Percentiles rank a stretch among this genome's conserved stretches.
Conservation (phyloP, 1,284 basidiomycete species). For the Termitomyces sp. region DNA sequence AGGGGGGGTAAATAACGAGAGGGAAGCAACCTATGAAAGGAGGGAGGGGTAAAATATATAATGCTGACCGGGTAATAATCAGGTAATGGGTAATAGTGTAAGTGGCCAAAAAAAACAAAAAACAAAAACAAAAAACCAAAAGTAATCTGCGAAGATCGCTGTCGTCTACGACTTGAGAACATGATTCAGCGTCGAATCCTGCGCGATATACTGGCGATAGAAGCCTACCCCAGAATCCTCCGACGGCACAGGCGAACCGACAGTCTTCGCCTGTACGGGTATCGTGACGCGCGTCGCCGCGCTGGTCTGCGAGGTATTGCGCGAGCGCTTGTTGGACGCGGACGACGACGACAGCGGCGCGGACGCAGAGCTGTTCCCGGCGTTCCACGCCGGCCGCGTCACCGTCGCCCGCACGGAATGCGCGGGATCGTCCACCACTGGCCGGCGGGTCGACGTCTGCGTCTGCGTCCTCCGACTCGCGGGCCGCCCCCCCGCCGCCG, state of each 20-base stretch:
- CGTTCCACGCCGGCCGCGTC: slow-evolving; percentile 67
- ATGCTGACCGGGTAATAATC: slow-evolving; percentile 16
- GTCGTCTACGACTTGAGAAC: slow-evolving; percentile 28
- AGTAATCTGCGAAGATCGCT: no score
- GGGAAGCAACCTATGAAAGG: slow-evolving; percentile 11
- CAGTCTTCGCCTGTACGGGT: slow-evolving; percentile 46
- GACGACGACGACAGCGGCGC: no score
- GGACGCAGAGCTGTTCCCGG: slow-evolving; percentile 49
- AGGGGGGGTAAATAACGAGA: slow-evolving; percentile 3
- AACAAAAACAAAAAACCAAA: no score
- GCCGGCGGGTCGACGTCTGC: slow-evolving; percentile 45
- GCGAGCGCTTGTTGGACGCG: slow-evolving; percentile 56
- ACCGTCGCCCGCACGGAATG: slow-evolving; percentile 64
- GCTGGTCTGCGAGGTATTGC: slow-evolving; percentile 70
- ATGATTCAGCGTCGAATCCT: slow-evolving; percentile 61
- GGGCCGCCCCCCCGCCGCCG: slow-evolving; percentile 54
- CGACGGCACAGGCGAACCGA: slow-evolving; percentile 71
- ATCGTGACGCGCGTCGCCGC: slow-evolving; percentile 38
- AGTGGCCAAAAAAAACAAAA: not conserved
- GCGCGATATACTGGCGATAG: slow-evolving; percentile 71
- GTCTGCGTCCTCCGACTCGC: slow-evolving; percentile 56
- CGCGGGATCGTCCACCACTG: slow-evolving; percentile 48
- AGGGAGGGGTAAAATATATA: slow-evolving; percentile 13
- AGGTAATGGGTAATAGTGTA: slow-evolving; percentile 6
- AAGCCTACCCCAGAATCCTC: slow-evolving; percentile 80